Conservation (phyloP, 192 early-diverging fungal species). For the Geranomyces variabilis region DNA sequence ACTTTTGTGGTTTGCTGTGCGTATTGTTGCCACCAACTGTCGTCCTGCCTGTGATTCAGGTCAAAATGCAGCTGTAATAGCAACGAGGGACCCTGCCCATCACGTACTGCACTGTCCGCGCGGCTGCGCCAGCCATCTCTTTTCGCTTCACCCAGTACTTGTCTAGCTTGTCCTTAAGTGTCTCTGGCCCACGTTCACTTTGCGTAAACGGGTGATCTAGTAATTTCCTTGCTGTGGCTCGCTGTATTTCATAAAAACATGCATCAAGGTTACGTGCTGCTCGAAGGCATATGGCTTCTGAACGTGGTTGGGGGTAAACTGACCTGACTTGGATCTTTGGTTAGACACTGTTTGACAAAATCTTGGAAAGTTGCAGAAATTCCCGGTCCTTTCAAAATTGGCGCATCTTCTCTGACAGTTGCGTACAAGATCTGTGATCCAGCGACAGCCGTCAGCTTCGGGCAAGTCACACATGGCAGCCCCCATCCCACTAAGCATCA, state of each 20-base stretch:
- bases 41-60: constrained; percentile 5
- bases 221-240: constrained; percentile 82
- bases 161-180: constrained; percentile 79
- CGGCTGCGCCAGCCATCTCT: constrained; percentile 16
- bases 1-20: constrained; percentile 19
- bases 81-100: background rate
- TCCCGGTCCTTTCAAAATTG: constrained; percentile 13
- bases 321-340: constrained; percentile 29
- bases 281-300: no score
- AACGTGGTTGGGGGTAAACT: no score
- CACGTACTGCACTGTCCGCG: constrained; percentile 6
- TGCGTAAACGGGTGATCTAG: constrained; percentile 81
- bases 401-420: constrained; percentile 25
- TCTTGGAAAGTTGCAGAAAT: constrained; percentile 28
- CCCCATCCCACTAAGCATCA: constrained; percentile 42
- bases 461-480: constrained; percentile 51
- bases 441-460: background rate
- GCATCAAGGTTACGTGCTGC: background rate
- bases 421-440: constrained; percentile 29
- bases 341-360: constrained; percentile 31
- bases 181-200: constrained; percentile 73
- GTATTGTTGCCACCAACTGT: constrained; percentile 33
- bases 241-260: constrained; percentile 38
- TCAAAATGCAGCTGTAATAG: background rate
- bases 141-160: constrained; percentile 27